A percentile compares a stretch with the other conserved stretches of the same genome.
Evolutionary conservation across 495 filamentous ascomycete species (phyloP).

Genomic region (Penicillium parvum): DNA sequence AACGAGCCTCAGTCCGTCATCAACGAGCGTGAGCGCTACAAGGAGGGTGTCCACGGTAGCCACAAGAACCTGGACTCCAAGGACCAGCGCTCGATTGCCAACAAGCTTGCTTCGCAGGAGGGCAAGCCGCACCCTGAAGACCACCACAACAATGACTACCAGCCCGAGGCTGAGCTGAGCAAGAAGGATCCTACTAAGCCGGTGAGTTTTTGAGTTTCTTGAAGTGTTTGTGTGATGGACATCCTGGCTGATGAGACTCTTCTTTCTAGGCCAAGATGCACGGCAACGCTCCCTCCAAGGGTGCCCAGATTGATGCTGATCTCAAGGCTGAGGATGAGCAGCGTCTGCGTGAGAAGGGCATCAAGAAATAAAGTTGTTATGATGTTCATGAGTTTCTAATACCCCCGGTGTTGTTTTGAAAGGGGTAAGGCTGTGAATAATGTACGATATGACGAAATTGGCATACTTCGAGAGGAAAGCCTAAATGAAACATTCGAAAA

Average conservation of each 20-base stretch:
- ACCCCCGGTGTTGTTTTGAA: no score
- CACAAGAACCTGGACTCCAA: conserved; percentile 72
- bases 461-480: not conserved
- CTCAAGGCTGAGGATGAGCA: conserved; percentile 67
- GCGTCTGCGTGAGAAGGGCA: conserved; percentile 57
- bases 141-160: conserved; percentile 35
- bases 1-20: conserved; percentile 56
- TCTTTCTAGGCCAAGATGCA: conserved; percentile 57
- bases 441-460: conserved; percentile 24
- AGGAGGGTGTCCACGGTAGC: conserved; percentile 62
- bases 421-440: conserved; percentile 5
- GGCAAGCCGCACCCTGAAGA: conserved; percentile 32
- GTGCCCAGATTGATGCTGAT: conserved; percentile 67
- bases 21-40: conserved; percentile 50
- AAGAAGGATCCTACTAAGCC: conserved; percentile 66
- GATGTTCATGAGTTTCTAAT: not conserved
- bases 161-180: conserved; percentile 51
- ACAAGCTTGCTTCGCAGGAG: conserved; percentile 62
- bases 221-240: not conserved
- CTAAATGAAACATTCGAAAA: not conserved
- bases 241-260: not conserved
- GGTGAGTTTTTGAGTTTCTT: conserved; percentile 39
- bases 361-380: conserved; percentile 30
- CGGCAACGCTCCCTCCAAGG: conserved; percentile 66
- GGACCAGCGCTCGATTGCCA: conserved; percentile 75